A percentile compares a stretch with the other conserved stretches of the same genome.
Conservation (phyloP, 768 basidiomycete genomes). For the Boletus patriciae region DNA sequence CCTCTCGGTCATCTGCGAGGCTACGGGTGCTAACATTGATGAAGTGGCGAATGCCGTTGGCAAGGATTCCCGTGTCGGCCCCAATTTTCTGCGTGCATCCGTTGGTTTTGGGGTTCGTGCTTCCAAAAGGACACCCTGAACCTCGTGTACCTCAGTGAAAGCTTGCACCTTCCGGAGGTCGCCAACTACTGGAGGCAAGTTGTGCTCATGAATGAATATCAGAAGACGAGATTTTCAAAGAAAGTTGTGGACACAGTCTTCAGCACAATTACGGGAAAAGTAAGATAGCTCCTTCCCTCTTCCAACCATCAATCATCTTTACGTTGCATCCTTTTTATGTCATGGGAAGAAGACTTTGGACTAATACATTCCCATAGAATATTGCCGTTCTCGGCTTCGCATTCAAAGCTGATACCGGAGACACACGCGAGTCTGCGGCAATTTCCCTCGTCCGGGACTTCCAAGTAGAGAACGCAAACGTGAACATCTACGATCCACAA, state of each 20-base stretch:
- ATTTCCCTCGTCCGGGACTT: conserved; percentile 95
- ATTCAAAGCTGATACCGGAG: conserved; percentile 99
- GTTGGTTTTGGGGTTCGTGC: conserved; percentile 98
- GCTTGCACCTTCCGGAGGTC: conserved; percentile 92
- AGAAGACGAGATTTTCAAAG: conserved; percentile 94
- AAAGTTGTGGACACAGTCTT: conserved; percentile 96
- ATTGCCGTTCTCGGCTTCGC: conserved; percentile 98
- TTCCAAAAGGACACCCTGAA: conserved; percentile 99
- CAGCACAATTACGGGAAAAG: conserved; percentile 97
- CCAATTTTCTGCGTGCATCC: conserved; percentile 92
- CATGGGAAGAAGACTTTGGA: conserved; percentile 6
- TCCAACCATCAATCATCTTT: neutral
- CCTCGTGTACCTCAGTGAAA: conserved; percentile 95
- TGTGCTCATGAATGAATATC: conserved; percentile 98
- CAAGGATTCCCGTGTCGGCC: conserved; percentile 87
- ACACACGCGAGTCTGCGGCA: conserved; percentile 96
- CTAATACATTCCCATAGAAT: conserved; percentile 45
- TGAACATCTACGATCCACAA: conserved; percentile 92
- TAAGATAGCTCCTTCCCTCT: conserved; percentile 29
- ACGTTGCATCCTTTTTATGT: neutral
- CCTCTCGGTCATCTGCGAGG: conserved; percentile 97
- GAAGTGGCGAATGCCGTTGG: conserved; percentile 96
- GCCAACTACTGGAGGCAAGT: conserved; percentile 98
- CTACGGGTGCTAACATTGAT: conserved; percentile 97
- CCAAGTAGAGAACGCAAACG: conserved; percentile 79